phyloP scores from a whole-genome alignment of 768 basidiomycete species.

The Wakefieldia striispora region DNA sequence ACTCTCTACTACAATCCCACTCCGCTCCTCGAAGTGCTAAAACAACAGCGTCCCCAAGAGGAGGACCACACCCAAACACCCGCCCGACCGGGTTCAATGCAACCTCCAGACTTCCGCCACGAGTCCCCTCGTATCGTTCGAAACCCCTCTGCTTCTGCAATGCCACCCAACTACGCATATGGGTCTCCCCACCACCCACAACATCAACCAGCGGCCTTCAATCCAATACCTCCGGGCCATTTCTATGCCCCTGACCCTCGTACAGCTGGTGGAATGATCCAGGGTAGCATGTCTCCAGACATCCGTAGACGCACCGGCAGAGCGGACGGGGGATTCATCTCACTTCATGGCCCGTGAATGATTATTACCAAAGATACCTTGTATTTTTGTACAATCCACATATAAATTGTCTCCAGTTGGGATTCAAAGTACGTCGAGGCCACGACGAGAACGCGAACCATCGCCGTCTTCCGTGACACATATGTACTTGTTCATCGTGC shows the following conservation, averaged over 20 bases:
- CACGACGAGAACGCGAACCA: neutral
- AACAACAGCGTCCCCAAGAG: conserved; percentile 32
- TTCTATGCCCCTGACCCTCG: conserved; percentile 38
- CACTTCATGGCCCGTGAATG: conserved; percentile 28
- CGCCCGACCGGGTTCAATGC: conserved; percentile 27
- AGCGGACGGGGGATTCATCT: conserved; percentile 32
- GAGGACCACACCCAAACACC: conserved; percentile 25
- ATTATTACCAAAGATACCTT: conserved; percentile 1
- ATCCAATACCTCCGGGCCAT: conserved; percentile 37
- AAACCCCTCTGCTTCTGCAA: conserved; percentile 28
- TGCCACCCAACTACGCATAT: conserved; percentile 30
- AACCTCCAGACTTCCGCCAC: conserved; percentile 33
- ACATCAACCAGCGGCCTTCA: conserved; percentile 27
- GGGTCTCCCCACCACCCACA: conserved; percentile 33
- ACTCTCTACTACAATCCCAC: conserved; percentile 73
- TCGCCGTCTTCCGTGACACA: neutral
- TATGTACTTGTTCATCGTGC: neutral
- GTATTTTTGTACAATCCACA: conserved; percentile 2
- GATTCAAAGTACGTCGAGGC: neutral
- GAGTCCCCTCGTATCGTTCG: conserved; percentile 34
- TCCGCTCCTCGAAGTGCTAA: conserved; percentile 51
- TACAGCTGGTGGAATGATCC: conserved; percentile 29
- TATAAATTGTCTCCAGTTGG: neutral
- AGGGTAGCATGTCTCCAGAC: conserved; percentile 34
- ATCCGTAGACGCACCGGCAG: conserved; percentile 31